Evolutionary conservation across 2,329 filamentous ascomycete genomes (phyloP), one percentile per base, ranked within the genome.

Genomic region (Diaporthe amygdali): DNA sequence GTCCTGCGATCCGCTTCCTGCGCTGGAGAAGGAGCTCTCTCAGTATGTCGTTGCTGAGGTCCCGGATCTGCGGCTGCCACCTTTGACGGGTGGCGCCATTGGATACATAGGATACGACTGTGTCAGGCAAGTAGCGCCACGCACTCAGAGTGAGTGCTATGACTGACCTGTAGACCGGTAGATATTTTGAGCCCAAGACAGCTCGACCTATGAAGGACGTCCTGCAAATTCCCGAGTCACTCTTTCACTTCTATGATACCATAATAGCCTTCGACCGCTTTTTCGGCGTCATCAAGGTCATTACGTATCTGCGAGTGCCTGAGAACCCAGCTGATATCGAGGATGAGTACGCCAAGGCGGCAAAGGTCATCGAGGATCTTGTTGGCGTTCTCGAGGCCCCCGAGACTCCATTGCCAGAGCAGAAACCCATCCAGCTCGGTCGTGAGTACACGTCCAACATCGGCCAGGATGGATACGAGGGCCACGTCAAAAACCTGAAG

Each of bases 41-140:
- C 87, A 93, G 78, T 93, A 91, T 81, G 89, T 94, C 32, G 94
- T 98, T 74, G 93, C 95, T 41, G 89, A 93, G 49, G 90, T 99
- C 4, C 95, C 96, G 0, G 94, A 92, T 1, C 84, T 98, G 77
- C 89, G 89, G 77, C 87, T 99, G 46, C 96, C 96, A 66, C 93
- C 94, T 32, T 85, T 99, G 83, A 94, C 94, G 0, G 96, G 95
- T 49, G 96, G 96, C 63, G 96, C 95, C 15, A 94, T 99, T 77
- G 96, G 96, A 72, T 99, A 98, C 81, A 94, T 98, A 7, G 95
- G 95, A 67, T 99, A 99, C 79, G 96, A 99, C 81, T 99, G 96
- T 81, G 94, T 99, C 77, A 92, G 92, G 71, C 67, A 64, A 51
- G 68, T 39, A 41, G 41, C 30, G 8, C 14, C 46, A 55, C 32